A percentile compares a stretch with the other conserved stretches of the same genome.
These are phyloP conservation scores for Tanacetum coccineum DNA, from an alignment of 129 eudicot genomes.

Conservation along the genomic window DNA sequence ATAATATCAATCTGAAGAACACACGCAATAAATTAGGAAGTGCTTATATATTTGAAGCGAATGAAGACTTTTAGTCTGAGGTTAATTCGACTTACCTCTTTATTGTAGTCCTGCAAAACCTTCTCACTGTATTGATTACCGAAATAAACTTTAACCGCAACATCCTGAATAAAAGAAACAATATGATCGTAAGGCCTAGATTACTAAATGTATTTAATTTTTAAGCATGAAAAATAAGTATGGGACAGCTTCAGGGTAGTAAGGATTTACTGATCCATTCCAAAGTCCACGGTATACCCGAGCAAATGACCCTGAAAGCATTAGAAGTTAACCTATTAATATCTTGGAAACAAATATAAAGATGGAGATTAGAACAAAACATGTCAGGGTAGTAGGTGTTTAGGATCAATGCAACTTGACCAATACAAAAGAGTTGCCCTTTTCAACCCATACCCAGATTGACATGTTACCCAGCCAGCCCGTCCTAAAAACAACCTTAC, in stretches of 20 bases:
- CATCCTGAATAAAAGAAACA: constrained; percentile 56
- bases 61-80: not conserved
- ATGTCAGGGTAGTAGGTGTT: too few relatives aligned
- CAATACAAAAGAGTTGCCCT: too few relatives aligned
- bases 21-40: not conserved
- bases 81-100: constrained; percentile 46
- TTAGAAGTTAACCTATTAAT: constrained; percentile 6
- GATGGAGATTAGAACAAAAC: too few relatives aligned
- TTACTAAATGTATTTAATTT: constrained; percentile 1
- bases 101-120: constrained; percentile 62
- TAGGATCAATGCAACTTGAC: too few relatives aligned
- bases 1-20: constrained; percentile 62
- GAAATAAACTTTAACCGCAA: constrained; percentile 69
- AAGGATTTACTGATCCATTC: constrained; percentile 72
- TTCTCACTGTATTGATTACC: constrained; percentile 66
- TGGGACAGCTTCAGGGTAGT: not conserved
- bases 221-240: too few relatives aligned
- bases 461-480: too few relatives aligned
- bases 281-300: constrained; percentile 88
- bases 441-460: not conserved
- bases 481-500: constrained; percentile 27
- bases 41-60: not conserved
- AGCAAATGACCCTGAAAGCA: constrained; percentile 71
- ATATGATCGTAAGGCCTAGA: constrained; percentile 6
- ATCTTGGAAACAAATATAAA: constrained; percentile 1